Conservation (phyloP, 129 eudicot genomes). For the Saussurea involucrata region DNA sequence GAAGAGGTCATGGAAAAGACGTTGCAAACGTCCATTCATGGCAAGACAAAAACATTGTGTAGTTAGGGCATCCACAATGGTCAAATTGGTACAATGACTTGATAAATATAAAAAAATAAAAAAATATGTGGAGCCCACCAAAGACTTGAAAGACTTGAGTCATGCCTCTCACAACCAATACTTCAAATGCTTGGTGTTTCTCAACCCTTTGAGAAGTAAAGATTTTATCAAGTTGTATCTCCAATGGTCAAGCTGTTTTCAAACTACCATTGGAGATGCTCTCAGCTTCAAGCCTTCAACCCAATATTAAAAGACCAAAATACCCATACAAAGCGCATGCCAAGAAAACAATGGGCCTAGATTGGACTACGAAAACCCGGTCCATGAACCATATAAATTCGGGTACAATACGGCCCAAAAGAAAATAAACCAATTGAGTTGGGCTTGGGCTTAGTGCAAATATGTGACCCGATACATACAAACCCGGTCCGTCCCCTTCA, state of each 20-base stretch:
- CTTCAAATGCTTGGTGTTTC: no score
- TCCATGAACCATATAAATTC: neutral
- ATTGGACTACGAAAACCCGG: neutral
- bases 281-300: no score
- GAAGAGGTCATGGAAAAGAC: neutral
- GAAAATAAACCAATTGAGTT: neutral
- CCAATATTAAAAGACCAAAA: neutral
- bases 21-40: neutral
- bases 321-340: neutral
- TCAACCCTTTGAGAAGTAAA: no score
- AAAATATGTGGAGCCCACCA: no score
- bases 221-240: no score
- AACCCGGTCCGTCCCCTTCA: neutral
- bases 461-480: neutral
- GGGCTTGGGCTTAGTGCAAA: neutral
- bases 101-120: no score
- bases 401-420: neutral
- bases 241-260: no score
- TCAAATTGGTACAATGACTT: no score
- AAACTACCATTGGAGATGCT: no score
- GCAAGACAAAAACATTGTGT: neutral
- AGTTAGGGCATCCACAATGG: no score
- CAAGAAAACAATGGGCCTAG: neutral
- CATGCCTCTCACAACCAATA: no score
- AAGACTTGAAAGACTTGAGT: no score